A percentile compares a stretch with the other conserved stretches of the same genome.
phyloP scores from a whole-genome alignment of 2,329 filamentous ascomycete species.

The Xylaria sp. region DNA sequence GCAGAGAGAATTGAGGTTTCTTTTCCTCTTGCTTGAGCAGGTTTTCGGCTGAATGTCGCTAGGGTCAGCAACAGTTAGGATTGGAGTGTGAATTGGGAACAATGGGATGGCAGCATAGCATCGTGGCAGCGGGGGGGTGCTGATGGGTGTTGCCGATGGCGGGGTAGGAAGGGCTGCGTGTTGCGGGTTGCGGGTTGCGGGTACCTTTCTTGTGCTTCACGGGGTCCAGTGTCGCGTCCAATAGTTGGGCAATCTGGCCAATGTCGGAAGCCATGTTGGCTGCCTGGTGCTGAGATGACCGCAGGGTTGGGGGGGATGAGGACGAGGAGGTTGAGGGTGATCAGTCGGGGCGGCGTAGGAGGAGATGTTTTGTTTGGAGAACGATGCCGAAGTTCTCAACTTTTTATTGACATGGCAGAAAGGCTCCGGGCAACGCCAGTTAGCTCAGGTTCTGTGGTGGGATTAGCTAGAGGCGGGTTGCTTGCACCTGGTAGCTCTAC shows the following conservation, averaged over 20 bases:
- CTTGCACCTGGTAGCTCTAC: not conserved
- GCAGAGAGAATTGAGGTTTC: constrained; percentile 87
- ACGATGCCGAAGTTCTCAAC: constrained; percentile 23
- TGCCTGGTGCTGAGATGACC: constrained; percentile 30
- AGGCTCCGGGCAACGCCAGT: constrained; percentile 35
- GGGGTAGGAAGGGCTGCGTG: constrained; percentile 36
- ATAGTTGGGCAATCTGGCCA: constrained; percentile 77
- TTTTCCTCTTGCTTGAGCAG: constrained; percentile 81
- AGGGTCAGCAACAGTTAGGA: constrained; percentile 32
- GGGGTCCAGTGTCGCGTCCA: constrained; percentile 91
- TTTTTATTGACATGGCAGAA: constrained; percentile 41
- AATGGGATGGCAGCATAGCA: not conserved
- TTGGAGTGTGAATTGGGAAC: not conserved
- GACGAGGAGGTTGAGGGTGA: not conserved
- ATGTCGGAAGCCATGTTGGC: constrained; percentile 65
- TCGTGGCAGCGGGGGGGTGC: not conserved
- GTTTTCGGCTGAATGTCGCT: constrained; percentile 73
- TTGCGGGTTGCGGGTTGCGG: constrained; percentile 47
- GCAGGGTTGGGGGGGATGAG: not conserved
- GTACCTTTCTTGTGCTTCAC: constrained; percentile 88
- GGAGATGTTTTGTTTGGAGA: constrained; percentile 31
- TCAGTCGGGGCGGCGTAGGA: constrained; percentile 7
- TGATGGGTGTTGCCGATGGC: constrained; percentile 29
- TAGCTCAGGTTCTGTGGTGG: constrained; percentile 1
- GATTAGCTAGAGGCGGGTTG: not conserved